A percentile compares a stretch with the other conserved stretches of the same genome.
These are phyloP conservation scores for Jamesozyma gamospora DNA, from an alignment of 805 yeast genomes.

Conservation along the genomic window DNA sequence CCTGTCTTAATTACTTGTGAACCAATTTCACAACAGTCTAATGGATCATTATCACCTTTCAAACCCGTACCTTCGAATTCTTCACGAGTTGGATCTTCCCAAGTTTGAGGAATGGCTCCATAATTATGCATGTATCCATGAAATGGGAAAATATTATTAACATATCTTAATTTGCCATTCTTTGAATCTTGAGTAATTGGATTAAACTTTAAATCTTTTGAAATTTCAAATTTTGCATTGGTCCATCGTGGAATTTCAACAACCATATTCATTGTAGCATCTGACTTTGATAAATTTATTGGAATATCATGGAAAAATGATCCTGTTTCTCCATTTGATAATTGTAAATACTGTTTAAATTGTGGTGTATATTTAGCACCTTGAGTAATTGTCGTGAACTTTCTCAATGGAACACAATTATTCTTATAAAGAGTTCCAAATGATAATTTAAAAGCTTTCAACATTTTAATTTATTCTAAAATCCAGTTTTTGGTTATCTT, in stretches of 20 bases:
- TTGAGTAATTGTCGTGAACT: constrained; percentile 10
- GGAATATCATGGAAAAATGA: constrained; percentile 73
- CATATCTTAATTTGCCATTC: constrained; percentile 60
- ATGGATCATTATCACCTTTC: constrained; percentile 88
- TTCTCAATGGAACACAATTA: not conserved
- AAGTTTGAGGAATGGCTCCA: constrained; percentile 87
- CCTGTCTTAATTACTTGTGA: constrained; percentile 49
- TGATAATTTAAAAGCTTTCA: not conserved
- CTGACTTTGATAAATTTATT: constrained; percentile 32
- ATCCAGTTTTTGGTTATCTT: too few species aligned
- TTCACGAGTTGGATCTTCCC: constrained; percentile 82
- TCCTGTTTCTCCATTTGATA: constrained; percentile 37
- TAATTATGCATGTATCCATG: constrained; percentile 82
- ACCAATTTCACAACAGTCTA: constrained; percentile 90
- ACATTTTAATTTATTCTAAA: not conserved
- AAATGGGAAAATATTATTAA: constrained; percentile 70
- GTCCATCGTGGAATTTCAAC: constrained; percentile 77
- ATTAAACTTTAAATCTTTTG: constrained; percentile 46
- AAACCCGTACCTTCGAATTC: constrained; percentile 36
- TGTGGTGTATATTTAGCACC: constrained; percentile 33
- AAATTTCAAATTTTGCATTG: constrained; percentile 75
- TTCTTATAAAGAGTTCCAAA: not conserved
- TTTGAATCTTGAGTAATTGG: constrained; percentile 76
- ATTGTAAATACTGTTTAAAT: constrained; percentile 37
- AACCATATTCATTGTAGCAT: constrained; percentile 50